phyloP scores from a whole-genome alignment of 2,329 filamentous ascomycete species.

The Claviceps sorghi region DNA sequence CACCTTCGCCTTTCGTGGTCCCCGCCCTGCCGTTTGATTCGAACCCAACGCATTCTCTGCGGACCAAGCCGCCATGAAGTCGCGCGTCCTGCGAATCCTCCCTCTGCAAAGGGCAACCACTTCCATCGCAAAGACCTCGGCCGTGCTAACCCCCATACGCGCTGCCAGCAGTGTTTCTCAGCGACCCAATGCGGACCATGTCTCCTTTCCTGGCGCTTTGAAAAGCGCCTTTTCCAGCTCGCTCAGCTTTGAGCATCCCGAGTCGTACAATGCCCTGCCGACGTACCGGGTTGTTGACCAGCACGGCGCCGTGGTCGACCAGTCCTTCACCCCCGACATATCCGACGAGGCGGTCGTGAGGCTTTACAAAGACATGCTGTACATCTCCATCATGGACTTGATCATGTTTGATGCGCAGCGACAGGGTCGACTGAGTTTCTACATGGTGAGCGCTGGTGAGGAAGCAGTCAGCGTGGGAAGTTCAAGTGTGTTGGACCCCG shows the following conservation, averaged over 20 bases:
- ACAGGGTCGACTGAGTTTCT: constrained; percentile 87
- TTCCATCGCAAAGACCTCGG: constrained; percentile 10
- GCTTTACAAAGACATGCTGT: constrained; percentile 52
- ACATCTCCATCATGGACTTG: constrained; percentile 74
- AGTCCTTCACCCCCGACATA: constrained; percentile 52
- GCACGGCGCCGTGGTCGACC: constrained; percentile 70
- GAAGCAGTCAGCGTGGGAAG: constrained; percentile 88
- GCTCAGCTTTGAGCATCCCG: constrained; percentile 63
- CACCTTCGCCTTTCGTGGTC: not conserved
- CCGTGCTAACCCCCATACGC: constrained; percentile 16
- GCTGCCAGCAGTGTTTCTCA: constrained; percentile 38
- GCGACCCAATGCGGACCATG: constrained; percentile 37
- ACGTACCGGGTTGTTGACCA: constrained; percentile 90
- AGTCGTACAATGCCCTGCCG: constrained; percentile 59
- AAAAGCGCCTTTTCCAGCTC: constrained; percentile 81
- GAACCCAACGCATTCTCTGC: not conserved
- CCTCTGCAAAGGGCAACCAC: constrained; percentile 13
- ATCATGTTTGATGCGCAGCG: constrained; percentile 98
- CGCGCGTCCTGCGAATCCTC: constrained; percentile 17
- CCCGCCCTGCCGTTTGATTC: too few species aligned
- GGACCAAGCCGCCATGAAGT: constrained; percentile 16
- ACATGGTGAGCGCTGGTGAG: constrained; percentile 92
- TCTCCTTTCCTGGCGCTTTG: constrained; percentile 83
- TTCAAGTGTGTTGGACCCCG: constrained; percentile 65
- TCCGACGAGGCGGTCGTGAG: constrained; percentile 45